A percentile compares a stretch with the other conserved stretches of the same genome.
Evolutionary conservation across 2,329 filamentous ascomycete species (phyloP).

Genomic region (Pseudogymnoascus verrucosus): DNA sequence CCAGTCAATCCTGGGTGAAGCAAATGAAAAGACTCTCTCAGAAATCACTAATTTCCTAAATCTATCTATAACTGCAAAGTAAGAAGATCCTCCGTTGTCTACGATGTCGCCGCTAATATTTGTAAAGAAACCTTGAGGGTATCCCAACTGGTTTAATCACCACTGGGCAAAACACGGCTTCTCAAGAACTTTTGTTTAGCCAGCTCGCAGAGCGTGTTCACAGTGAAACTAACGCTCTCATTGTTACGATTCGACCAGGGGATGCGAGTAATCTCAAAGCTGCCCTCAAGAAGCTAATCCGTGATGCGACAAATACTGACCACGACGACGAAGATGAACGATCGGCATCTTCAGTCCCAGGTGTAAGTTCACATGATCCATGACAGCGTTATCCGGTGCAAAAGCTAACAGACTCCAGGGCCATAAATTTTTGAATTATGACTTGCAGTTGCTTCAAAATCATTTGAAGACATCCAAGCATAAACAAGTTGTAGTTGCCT

Average conservation of each 20-base stretch:
- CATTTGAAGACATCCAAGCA: constrained; percentile 47
- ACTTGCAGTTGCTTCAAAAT: constrained; percentile 61
- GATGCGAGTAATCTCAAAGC: constrained; percentile 69
- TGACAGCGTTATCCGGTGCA: constrained; percentile 5
- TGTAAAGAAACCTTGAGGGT: constrained; percentile 21
- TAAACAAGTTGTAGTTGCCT: constrained; percentile 59
- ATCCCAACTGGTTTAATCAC: constrained; percentile 66
- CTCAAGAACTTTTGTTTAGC: constrained; percentile 65
- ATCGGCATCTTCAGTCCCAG: constrained; percentile 37
- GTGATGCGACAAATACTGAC: constrained; percentile 47
- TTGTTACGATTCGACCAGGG: constrained; percentile 60
- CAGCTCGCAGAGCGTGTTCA: constrained; percentile 55
- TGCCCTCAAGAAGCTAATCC: constrained; percentile 64
- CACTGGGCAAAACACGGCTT: constrained; percentile 70
- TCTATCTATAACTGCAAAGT: constrained; percentile 25
- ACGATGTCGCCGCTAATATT: background rate
- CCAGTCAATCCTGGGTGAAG: constrained; percentile 48
- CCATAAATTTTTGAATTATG: constrained; percentile 66
- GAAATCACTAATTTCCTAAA: constrained; percentile 50
- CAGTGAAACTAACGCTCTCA: constrained; percentile 40
- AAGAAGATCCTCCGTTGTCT: constrained; percentile 14
- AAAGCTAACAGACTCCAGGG: constrained; percentile 34
- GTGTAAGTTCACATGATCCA: constrained; percentile 34
- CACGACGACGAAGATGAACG: constrained; percentile 47
- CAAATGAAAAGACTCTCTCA: constrained; percentile 52